A percentile compares a stretch with the other conserved stretches of the same genome.
phyloP scores from a whole-genome alignment of 495 filamentous ascomycete species.

The Evansstolkia leycettana region DNA sequence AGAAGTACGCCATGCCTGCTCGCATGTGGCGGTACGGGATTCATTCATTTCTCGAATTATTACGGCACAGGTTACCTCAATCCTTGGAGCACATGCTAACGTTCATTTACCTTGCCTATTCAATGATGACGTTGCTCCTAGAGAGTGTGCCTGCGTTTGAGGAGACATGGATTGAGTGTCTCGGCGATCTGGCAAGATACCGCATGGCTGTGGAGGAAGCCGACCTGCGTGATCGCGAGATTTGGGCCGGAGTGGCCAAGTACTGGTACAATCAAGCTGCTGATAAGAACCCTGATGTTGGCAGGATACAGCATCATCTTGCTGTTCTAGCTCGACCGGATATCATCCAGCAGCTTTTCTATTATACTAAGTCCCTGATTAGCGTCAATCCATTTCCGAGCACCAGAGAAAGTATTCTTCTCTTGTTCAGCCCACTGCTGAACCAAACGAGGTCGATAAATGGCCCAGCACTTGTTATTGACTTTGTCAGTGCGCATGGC shows the following conservation, averaged over 20 bases:
- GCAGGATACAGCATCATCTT: slow-evolving; percentile 73
- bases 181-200: slow-evolving; percentile 65
- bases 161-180: slow-evolving; percentile 84
- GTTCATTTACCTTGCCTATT: slow-evolving; percentile 73
- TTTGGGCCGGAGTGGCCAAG: slow-evolving; percentile 64
- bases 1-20: slow-evolving; percentile 68
- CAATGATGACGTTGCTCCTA: slow-evolving; percentile 65
- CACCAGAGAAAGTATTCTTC: slow-evolving; percentile 57
- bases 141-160: slow-evolving; percentile 67
- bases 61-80: slow-evolving; percentile 55
- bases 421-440: slow-evolving; percentile 58
- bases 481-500: slow-evolving; percentile 53
- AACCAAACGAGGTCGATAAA: slow-evolving; percentile 15
- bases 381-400: slow-evolving; percentile 41
- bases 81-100: slow-evolving; percentile 69
- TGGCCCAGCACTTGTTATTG: slow-evolving; percentile 17
- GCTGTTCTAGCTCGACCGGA: slow-evolving; percentile 71
- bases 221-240: slow-evolving; percentile 57
- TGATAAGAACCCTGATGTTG: slow-evolving; percentile 55
- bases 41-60: slow-evolving; percentile 61
- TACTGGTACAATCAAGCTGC: slow-evolving; percentile 76
- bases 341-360: slow-evolving; percentile 60
- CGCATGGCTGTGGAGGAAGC: slow-evolving; percentile 71
- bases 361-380: slow-evolving; percentile 47
- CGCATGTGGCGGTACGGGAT: slow-evolving; percentile 82